Evolutionary conservation across 2,329 filamentous ascomycete genomes (phyloP).

Genomic region (Rhinocladiella mackenziei): DNA sequence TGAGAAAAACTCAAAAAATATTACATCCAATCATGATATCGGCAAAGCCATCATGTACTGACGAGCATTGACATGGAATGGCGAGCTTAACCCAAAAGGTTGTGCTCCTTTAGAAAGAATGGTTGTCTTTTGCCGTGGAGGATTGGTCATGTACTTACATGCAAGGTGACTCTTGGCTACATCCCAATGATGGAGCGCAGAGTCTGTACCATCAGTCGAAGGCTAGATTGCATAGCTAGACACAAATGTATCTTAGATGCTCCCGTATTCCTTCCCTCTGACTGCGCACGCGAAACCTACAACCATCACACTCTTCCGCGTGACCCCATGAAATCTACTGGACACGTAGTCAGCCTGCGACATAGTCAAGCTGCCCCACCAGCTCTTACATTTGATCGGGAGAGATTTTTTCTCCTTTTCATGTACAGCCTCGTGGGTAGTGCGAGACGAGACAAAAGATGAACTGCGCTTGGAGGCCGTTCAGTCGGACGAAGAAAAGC

Average conservation of each 20-base stretch:
- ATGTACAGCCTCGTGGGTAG: too few relatives aligned
- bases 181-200: slow-evolving; percentile 2
- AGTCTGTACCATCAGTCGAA: slow-evolving; percentile 21
- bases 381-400: too few relatives aligned
- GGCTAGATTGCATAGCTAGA: slow-evolving; percentile 19
- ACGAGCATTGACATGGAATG: too few relatives aligned
- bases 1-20: slow-evolving; percentile 5
- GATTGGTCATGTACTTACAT: slow-evolving; percentile 18
- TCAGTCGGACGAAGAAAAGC: too few relatives aligned
- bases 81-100: background rate
- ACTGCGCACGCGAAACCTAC: too few relatives aligned
- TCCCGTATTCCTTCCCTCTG: background rate
- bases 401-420: too few relatives aligned
- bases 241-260: slow-evolving; percentile 17
- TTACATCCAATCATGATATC: slow-evolving; percentile 3
- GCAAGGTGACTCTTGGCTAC: slow-evolving; percentile 13
- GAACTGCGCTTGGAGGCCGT: too few relatives aligned
- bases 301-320: too few relatives aligned
- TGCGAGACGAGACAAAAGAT: too few relatives aligned
- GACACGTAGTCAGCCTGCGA: too few relatives aligned
- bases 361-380: too few relatives aligned
- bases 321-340: too few relatives aligned
- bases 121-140: slow-evolving; percentile 11
- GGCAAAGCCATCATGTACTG: slow-evolving; percentile 5
- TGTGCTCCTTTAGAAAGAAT: slow-evolving; percentile 1